Evolutionary conservation across 75 land plant species (phyloP), one percentile per base, ranked within the genome.

Genomic region (Selaginella tamariscina): DNA sequence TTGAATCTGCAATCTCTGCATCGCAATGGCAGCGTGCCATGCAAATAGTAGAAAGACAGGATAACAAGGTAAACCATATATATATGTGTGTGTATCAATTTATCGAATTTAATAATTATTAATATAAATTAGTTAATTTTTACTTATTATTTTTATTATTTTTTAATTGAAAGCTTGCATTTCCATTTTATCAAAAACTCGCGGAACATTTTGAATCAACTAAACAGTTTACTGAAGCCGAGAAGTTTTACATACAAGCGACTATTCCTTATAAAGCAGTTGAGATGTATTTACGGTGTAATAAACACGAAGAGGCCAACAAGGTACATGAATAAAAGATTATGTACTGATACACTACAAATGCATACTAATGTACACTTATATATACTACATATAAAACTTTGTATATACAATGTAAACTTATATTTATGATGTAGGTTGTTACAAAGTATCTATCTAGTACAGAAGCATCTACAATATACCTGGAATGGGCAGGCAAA

Each of bases 191-290:
- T 68, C 54, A 62, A 18, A 65, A 64, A 54, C 56, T 77, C 1
- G 79, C 76, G 2, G 70, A 56, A n/a, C 67, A 77, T 28, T 77
- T 77, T 64, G 79, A 77, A 49, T 64, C 77, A 32, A 64, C 68
- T 11, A 77, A 77, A 44, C 75, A 72, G 31, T 77, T 30, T 56
- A 29, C 71, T 1, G 75, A 72, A 30, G 79, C 79, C 2, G 79
- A 77, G 62, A 73, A 54, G 32, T 65, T 64, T 30, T 77, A 63
- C n/a, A 64, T 73, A 21, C 30, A 68, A 30, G 79, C 79, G 2
- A 73, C 72, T 23, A 26, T 77, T 32, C 70, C 76, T 1, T 49
- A 30, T 31, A 74, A 72, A 63, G 79, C 79, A 30, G 67, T 77
- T 33, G 76, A 64, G 18, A 72, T 77, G 79, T 77, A 77, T 32